These are phyloP conservation scores for Eucalyptus cloeziana DNA, from an alignment of 345 rosid genomes.

Conservation along the genomic window DNA sequence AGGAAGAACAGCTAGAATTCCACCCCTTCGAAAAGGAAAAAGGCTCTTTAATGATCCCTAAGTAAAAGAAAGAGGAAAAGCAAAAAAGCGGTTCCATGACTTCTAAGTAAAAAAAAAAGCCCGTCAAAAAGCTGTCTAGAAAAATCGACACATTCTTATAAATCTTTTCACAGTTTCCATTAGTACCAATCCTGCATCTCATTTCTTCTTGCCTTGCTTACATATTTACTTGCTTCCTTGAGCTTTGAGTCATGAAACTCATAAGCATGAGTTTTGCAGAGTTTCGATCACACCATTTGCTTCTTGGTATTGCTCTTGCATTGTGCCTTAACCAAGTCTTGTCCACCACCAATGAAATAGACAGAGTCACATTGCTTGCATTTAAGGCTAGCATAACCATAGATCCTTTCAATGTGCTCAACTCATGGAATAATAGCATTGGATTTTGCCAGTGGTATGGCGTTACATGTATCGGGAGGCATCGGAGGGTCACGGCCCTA, in stretches of 20 bases:
- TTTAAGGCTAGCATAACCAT: rapidly evolving
- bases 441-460: not conserved
- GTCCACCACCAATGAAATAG: not conserved
- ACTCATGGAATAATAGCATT: not conserved
- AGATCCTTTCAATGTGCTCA: not conserved
- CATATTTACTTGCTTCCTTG: not conserved
- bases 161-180: no score
- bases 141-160: not conserved
- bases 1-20: not conserved
- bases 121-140: rapidly evolving
- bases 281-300: not conserved
- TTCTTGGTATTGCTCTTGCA: not conserved
- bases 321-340: not conserved
- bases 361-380: rapidly evolving
- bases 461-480: not conserved
- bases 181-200: not conserved
- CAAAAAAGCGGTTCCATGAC: not conserved
- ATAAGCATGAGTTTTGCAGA: not conserved
- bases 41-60: not conserved
- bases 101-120: no score
- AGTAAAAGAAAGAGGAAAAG: not conserved
- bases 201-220: not conserved
- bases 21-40: not conserved
- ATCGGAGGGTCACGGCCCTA: rapidly evolving
- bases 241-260: not conserved